Conservation (phyloP, 1,284 basidiomycete genomes). For the Puccinia polysora region DNA sequence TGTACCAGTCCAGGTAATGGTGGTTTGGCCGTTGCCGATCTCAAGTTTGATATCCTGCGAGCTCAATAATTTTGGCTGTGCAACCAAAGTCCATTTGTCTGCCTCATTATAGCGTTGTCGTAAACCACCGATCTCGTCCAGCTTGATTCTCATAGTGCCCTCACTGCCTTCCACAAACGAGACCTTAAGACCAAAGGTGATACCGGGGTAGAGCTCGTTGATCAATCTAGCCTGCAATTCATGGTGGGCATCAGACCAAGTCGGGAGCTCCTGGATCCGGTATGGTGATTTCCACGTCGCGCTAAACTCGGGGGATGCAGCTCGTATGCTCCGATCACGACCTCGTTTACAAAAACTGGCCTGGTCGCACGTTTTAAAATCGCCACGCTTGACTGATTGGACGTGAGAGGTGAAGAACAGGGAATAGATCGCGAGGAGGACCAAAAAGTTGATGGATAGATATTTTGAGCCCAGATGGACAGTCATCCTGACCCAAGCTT, state of each 20-base stretch:
- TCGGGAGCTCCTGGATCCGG: slow-evolving; percentile 56
- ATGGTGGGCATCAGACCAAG: slow-evolving; percentile 57
- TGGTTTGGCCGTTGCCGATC: background rate
- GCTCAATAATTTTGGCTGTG: slow-evolving; percentile 59
- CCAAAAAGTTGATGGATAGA: background rate
- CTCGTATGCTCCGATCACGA: slow-evolving; percentile 64
- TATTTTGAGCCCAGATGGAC: background rate
- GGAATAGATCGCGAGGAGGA: background rate
- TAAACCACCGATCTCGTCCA: slow-evolving; percentile 75
- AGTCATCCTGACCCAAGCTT: slow-evolving; percentile 9
- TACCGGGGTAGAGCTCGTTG: slow-evolving; percentile 73
- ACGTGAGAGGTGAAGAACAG: slow-evolving; percentile 1
- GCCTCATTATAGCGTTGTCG: slow-evolving; percentile 82
- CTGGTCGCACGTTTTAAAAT: slow-evolving; percentile 87
- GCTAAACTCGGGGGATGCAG: slow-evolving; percentile 29
- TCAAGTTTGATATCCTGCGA: slow-evolving; percentile 57
- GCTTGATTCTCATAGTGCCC: slow-evolving; percentile 73
- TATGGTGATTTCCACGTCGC: slow-evolving; percentile 79
- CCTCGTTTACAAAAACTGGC: slow-evolving; percentile 85
- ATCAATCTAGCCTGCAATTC: slow-evolving; percentile 64
- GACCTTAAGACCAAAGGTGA: slow-evolving; percentile 73
- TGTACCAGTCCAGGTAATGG: slow-evolving; percentile 20
- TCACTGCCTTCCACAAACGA: slow-evolving; percentile 66
- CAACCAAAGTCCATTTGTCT: slow-evolving; percentile 72
- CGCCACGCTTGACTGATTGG: slow-evolving; percentile 59